Percentiles rank a stretch among this genome's conserved stretches.
phyloP scores from a whole-genome alignment of 2,329 filamentous ascomycete species.

The Exophiala bonariae region DNA sequence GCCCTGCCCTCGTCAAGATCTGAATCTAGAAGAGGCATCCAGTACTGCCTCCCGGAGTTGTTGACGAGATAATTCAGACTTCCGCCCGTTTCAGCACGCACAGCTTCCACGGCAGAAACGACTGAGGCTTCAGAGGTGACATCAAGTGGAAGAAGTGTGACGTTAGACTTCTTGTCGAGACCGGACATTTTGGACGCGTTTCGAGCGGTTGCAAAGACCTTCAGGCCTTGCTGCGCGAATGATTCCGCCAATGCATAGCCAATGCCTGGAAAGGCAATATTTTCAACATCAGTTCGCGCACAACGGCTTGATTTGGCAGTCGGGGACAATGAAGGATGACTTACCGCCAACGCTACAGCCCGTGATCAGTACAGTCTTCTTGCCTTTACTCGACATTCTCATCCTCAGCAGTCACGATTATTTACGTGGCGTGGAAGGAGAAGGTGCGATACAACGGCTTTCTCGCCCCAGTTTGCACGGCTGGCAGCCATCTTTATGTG shows the following conservation, averaged over 20 bases:
- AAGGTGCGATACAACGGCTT: too few species aligned
- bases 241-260: slow-evolving; percentile 37
- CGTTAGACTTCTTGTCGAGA: slow-evolving; percentile 10
- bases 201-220: slow-evolving; percentile 41
- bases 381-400: too few species aligned
- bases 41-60: slow-evolving; percentile 17
- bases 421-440: too few species aligned
- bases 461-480: too few species aligned
- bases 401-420: too few species aligned
- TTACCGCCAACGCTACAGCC: too few species aligned
- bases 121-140: slow-evolving; percentile 8
- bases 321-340: too few species aligned
- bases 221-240: slow-evolving; percentile 36
- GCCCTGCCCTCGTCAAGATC: slow-evolving; percentile 31
- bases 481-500: too few species aligned
- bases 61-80: slow-evolving; percentile 21
- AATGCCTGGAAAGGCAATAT: slow-evolving; percentile 29
- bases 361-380: too few species aligned
- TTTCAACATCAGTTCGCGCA: too few species aligned
- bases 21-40: slow-evolving; percentile 31
- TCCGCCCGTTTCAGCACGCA: slow-evolving; percentile 6
- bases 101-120: not conserved
- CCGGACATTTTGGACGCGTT: slow-evolving; percentile 13
- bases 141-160: slow-evolving; percentile 12
- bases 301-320: too few species aligned